phyloP scores from a whole-genome alignment of 2,329 filamentous ascomycete species.

The Plenodomus lindquistii region DNA sequence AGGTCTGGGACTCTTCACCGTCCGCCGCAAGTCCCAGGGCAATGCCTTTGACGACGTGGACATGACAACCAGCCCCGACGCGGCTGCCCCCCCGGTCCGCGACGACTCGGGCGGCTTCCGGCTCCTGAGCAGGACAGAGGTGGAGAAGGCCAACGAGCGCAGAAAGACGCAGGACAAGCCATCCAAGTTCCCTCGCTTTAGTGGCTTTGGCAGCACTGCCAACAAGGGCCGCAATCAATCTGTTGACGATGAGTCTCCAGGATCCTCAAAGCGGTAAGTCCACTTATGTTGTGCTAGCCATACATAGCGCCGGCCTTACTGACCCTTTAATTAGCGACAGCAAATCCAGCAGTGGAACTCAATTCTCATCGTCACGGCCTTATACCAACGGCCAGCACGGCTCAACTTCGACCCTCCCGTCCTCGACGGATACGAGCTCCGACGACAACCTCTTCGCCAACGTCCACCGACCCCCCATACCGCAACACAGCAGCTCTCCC shows the following conservation, averaged over 20 bases:
- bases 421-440: conserved; percentile 44
- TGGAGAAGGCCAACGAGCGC: conserved; percentile 31
- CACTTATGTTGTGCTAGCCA: conserved; percentile 14
- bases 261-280: conserved; percentile 43
- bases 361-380: conserved; percentile 37
- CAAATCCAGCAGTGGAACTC: conserved; percentile 47
- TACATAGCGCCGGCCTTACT: conserved; percentile 29
- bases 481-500: conserved; percentile 37
- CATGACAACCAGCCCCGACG: conserved; percentile 25
- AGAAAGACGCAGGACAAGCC: conserved; percentile 36
- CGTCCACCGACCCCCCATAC: conserved; percentile 33
- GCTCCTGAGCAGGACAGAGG: conserved; percentile 39
- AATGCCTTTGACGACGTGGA: conserved; percentile 38
- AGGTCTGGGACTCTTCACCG: conserved; percentile 36
- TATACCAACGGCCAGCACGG: conserved; percentile 44
- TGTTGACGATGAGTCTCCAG: conserved; percentile 42
- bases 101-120: conserved; percentile 37
- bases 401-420: conserved; percentile 46
- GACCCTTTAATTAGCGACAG: conserved; percentile 41
- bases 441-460: conserved; percentile 44
- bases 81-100: conserved; percentile 15
- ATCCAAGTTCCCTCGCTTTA: conserved; percentile 41
- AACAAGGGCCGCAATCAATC: conserved; percentile 41
- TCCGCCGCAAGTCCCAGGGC: conserved; percentile 43
- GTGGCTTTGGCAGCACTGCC: conserved; percentile 31